Evolutionary conservation across 495 filamentous ascomycete species (phyloP), one percentile per base, ranked within the genome.

Genomic region (Podospora fimiseda): DNA sequence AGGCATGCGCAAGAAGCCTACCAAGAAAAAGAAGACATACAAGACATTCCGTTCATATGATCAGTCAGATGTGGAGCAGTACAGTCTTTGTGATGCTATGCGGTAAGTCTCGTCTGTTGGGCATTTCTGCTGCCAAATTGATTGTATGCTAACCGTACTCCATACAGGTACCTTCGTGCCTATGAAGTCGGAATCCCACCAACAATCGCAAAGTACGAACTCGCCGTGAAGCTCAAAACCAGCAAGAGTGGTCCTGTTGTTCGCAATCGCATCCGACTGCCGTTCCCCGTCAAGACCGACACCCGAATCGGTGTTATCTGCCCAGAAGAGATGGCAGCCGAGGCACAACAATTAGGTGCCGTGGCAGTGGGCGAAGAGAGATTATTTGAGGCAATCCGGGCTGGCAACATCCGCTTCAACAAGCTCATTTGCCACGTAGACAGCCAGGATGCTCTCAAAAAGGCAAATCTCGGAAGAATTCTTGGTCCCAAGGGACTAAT

Each of bases 401-500:
- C 76, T 16, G 85, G 84, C 27, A 71, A 69, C 42, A 85, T 96
- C 30, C 80, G 89, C 6, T 98, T 97, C 63, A 94, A 96, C 63
- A 80, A 88, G 46, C 86, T 89, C 57, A 83, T 98, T 52, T 90
- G 86, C 66, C 92, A 97, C 63, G 77, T 76, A 19, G 87, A 92
- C 53, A 88, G 82, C 62, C 71, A 89, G 57, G 68, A 72, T 2
- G 78, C 77, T 43, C 72, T 96, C 57, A 86, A 86, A 66, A 89
- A 90, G 71, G 85, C 88, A 22, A 78, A 74, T 2, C 64, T 98
- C 51, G 91, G 84, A 46, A 79, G 84, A 60, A 80, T 96, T 40
- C 76, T 98, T 9, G 93, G 93, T 64, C 93, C 93, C 14, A 80
- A 78, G 63, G 89, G 90, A 8, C 69, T 98, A 63, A 96, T 98